Evolutionary conservation across 805 yeast genomes (phyloP).

Genomic region (Komagataella ulmi): DNA sequence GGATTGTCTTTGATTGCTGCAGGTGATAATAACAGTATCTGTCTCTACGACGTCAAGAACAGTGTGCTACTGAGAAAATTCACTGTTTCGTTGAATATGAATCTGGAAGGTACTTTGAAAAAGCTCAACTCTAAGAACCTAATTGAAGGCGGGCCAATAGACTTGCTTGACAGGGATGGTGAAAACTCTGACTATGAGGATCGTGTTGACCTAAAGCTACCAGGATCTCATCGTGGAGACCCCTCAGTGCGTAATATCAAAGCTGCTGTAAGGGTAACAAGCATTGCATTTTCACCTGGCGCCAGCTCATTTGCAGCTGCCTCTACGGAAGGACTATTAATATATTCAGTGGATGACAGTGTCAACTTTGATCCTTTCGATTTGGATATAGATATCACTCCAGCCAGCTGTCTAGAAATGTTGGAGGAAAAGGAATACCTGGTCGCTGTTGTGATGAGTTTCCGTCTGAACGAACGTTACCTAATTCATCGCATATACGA

Average conservation of each 20-base stretch:
- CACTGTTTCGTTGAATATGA: conserved; percentile 81
- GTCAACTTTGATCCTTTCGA: conserved; percentile 88
- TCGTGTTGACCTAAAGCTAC: conserved; percentile 59
- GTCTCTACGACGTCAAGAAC: conserved; percentile 81
- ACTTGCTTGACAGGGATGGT: conserved; percentile 71
- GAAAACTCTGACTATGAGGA: conserved; percentile 81
- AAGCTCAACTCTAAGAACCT: conserved; percentile 66
- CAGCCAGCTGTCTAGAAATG: conserved; percentile 53
- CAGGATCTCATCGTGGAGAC: conserved; percentile 78
- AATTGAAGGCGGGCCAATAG: conserved; percentile 82
- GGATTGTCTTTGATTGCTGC: conserved; percentile 84
- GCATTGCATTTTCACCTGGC: conserved; percentile 79
- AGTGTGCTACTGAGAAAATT: conserved; percentile 78
- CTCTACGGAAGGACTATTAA: conserved; percentile 82
- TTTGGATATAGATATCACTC: conserved; percentile 84
- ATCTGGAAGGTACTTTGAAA: conserved; percentile 76
- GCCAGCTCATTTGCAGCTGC: conserved; percentile 88
- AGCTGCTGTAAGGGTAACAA: conserved; percentile 74
- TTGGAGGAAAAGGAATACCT: conserved; percentile 51
- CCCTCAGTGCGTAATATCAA: conserved; percentile 60
- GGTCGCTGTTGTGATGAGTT: conserved; percentile 81
- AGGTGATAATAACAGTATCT: conserved; percentile 83
- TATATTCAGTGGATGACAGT: conserved; percentile 68
- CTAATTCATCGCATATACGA: conserved; percentile 67
- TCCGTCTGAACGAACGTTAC: conserved; percentile 75